Evolutionary conservation across 75 land plant genomes (phyloP).

Genomic region (Cryptomeria japonica): DNA sequence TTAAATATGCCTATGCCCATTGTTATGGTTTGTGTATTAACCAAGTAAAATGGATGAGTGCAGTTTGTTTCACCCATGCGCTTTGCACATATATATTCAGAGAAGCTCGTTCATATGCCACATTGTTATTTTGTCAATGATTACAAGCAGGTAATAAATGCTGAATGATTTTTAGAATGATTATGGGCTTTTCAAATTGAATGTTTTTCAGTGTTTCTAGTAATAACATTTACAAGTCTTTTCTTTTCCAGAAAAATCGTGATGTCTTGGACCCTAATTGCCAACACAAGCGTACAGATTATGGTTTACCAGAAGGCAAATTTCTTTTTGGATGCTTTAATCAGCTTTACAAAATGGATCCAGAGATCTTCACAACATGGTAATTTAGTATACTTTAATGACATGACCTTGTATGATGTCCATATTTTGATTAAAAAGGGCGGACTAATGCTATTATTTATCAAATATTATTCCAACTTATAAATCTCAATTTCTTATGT

Average conservation of each 20-base stretch:
- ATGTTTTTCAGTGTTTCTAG: neutral
- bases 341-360: conserved; percentile 99
- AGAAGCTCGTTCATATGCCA: conserved; percentile 94
- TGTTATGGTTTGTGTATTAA: neutral
- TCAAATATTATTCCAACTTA: neutral
- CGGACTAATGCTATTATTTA: neutral
- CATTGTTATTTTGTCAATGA: conserved; percentile 99
- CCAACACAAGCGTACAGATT: conserved; percentile 88
- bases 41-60: conserved; percentile 1
- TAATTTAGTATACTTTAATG: conserved; percentile 13
- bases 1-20: neutral
- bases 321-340: conserved; percentile 98
- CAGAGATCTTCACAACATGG: conserved; percentile 95
- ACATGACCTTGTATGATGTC: neutral
- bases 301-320: conserved; percentile 94
- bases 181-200: neutral
- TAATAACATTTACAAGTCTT: neutral
- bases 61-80: conserved; percentile 93
- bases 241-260: conserved; percentile 73
- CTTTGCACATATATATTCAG: conserved; percentile 89
- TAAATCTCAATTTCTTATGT: neutral
- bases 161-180: neutral
- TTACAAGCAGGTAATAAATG: conserved; percentile 81
- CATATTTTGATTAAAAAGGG: neutral
- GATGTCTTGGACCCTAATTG: conserved; percentile 83